These are phyloP conservation scores for Sistotremastrum niveocremeum DNA, from an alignment of 768 basidiomycete genomes.

Conservation along the genomic window DNA sequence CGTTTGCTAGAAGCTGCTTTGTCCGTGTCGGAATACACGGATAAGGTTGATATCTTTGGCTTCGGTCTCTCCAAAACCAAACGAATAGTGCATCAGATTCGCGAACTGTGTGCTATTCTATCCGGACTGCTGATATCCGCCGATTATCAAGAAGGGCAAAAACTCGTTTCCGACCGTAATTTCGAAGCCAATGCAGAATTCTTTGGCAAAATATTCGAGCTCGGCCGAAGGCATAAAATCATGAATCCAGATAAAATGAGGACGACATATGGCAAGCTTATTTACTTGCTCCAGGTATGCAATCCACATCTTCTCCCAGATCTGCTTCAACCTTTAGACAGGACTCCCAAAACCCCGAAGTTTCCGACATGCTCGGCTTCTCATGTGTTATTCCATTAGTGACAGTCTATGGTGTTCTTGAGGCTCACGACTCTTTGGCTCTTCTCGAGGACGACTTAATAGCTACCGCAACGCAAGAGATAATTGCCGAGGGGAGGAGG, in stretches of 20 bases:
- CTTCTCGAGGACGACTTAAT: constrained; percentile 68
- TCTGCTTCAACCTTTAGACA: constrained; percentile 14
- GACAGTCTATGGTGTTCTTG: constrained; percentile 57
- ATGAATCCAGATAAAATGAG: constrained; percentile 92
- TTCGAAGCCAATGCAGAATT: constrained; percentile 71
- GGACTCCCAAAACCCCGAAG: constrained; percentile 79
- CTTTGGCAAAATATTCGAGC: constrained; percentile 68
- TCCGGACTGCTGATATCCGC: constrained; percentile 71
- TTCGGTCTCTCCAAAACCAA: constrained; percentile 75
- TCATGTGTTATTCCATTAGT: constrained; percentile 67
- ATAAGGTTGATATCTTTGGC: constrained; percentile 75
- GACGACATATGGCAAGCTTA: constrained; percentile 75
- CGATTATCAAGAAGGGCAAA: constrained; percentile 82
- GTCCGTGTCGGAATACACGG: constrained; percentile 77
- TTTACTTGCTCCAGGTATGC: constrained; percentile 67
- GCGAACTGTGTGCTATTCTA: constrained; percentile 78
- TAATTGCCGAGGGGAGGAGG: constrained; percentile 54
- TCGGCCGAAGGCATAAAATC: constrained; percentile 77
- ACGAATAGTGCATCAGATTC: constrained; percentile 75
- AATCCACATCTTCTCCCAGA: not conserved
- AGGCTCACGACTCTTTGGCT: constrained; percentile 47
- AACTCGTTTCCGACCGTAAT: constrained; percentile 69
- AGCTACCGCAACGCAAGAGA: constrained; percentile 68
- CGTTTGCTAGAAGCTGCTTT: constrained; percentile 78
- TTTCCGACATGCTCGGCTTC: constrained; percentile 68